Conservation (phyloP, 768 basidiomycete species). For the Tubosaeta sp. region DNA sequence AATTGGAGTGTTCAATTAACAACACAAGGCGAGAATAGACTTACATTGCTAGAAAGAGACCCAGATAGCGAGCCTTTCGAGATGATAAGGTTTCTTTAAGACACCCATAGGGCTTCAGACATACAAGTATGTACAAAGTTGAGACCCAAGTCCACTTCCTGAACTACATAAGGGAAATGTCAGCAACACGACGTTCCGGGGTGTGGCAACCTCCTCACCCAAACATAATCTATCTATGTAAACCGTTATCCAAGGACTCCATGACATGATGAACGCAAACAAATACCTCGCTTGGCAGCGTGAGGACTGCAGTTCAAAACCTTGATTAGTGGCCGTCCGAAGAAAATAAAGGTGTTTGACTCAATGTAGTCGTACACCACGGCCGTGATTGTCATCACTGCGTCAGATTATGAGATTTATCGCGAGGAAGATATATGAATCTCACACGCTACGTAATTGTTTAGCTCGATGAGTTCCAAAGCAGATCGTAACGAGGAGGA, state of each 20-base stretch:
- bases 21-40: neutral
- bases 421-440: neutral
- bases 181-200: neutral
- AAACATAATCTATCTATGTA: slow-evolving; percentile 1
- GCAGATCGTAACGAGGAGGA: neutral
- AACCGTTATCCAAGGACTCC: too few species aligned
- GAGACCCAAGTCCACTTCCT: slow-evolving; percentile 5
- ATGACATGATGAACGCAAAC: neutral
- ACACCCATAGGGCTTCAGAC: neutral
- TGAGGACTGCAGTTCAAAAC: neutral
- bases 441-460: neutral
- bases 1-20: neutral
- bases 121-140: neutral
- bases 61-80: neutral
- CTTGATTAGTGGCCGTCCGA: neutral
- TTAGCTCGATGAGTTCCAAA: neutral
- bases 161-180: neutral
- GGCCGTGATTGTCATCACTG: neutral
- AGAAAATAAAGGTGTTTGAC: neutral
- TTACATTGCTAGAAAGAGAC: neutral
- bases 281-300: neutral
- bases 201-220: neutral
- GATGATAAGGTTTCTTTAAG: neutral
- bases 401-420: neutral
- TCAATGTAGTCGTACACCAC: slow-evolving; percentile 1